Evolutionary conservation across 805 yeast genomes (phyloP), one percentile per base, ranked within the genome.

Genomic region (Zygosaccharomyces bailii): DNA sequence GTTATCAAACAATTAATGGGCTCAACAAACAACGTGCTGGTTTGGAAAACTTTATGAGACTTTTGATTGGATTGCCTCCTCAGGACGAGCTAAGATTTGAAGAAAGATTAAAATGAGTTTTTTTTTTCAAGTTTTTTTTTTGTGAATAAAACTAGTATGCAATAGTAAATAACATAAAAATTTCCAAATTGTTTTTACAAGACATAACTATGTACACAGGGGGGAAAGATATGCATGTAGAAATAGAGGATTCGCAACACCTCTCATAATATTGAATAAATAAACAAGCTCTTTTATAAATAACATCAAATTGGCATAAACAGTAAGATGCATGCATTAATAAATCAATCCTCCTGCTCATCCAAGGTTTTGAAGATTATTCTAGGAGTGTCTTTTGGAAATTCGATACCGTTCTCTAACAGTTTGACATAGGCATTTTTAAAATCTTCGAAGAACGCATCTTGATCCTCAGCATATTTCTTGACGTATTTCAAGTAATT

Each of bases 21-120:
- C 77, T 90, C 65, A 91, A 88, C 79, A 91, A 90, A 71, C 98
- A 91, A 74, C 84, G 96, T 64, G 77, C 82, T 57, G 96, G 95
- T 41, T 72, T 90, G 54, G 98, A 90, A 72, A 91, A 89, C 74
- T 79, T 90, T 63, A 72, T 90, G 69, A 82, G 96, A 64, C 80
- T 88, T 55, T 75, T 90, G 61, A 87, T 90, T 53, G 98, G 98
- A 35, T 77, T 90, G 54, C 95, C 95, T 49, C 80, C 95, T 48
- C 77, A 82, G 61, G 89, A 88, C 69, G 98, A 91, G 67, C 79
- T 90, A 70, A 83, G 96, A 74, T 86, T 90, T 55, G 97, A 90
- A 71, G 97, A 91, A 72, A 86, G 96, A 72, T 48, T 61, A 34
- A 40, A 46, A 36, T 46, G 40, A 27, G 9, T n/a, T n/a, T n/a